A percentile compares a stretch with the other conserved stretches of the same genome.
Evolutionary conservation across 208 protist species (phyloP).

Genomic region (Trypanosomatidae sp.): DNA sequence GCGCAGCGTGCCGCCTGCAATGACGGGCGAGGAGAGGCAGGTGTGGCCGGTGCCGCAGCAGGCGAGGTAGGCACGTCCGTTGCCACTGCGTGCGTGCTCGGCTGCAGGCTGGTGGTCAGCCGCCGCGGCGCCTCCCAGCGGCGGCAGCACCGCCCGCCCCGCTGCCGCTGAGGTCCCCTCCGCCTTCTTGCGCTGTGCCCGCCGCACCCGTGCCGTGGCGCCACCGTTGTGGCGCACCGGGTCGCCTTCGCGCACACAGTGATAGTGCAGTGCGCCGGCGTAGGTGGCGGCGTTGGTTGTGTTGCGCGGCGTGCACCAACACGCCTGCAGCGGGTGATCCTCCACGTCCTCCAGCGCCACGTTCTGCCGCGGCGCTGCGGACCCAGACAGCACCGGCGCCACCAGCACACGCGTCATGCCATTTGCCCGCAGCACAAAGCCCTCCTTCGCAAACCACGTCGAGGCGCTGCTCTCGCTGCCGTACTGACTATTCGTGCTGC

Average conservation of each 20-base stretch:
- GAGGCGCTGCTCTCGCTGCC: conserved; percentile 10
- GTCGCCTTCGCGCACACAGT: conserved; percentile 81
- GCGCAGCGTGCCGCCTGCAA: too few relatives aligned
- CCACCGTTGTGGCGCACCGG: too few relatives aligned
- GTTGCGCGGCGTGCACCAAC: conserved; percentile 81
- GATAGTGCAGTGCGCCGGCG: conserved; percentile 75
- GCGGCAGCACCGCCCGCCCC: background rate
- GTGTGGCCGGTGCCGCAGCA: conserved; percentile 72
- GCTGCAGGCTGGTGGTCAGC: background rate
- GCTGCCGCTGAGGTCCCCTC: conserved; percentile 1
- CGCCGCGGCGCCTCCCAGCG: background rate
- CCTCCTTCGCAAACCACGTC: conserved; percentile 18
- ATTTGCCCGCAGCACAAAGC: conserved; percentile 21
- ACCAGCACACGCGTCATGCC: conserved; percentile 22
- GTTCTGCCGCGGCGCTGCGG: conserved; percentile 1
- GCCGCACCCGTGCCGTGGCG: background rate
- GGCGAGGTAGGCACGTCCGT: conserved; percentile 53
- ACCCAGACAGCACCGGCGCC: conserved; percentile 12
- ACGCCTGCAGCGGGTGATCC: conserved; percentile 45
- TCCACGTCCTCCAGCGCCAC: conserved; percentile 25
- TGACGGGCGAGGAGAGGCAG: conserved; percentile 40
- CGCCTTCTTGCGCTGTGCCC: conserved; percentile 2
- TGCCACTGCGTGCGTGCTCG: background rate
- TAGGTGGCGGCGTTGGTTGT: conserved; percentile 35
- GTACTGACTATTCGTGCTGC: background rate